phyloP scores from a whole-genome alignment of 2,329 filamentous ascomycete species.

The Balansia obtecta region DNA sequence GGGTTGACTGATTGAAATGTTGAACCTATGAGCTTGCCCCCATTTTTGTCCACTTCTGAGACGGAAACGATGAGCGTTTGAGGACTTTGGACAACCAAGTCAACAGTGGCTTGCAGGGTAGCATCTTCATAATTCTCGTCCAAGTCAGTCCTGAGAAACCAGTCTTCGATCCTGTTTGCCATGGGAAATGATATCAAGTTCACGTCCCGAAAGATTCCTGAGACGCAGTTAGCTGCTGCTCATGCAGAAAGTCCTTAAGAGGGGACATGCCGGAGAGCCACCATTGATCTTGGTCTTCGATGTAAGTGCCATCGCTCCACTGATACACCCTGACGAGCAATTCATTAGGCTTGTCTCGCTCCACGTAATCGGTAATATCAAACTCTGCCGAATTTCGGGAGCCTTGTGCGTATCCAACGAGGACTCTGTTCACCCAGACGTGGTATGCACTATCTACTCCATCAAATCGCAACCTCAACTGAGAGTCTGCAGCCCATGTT shows the following conservation, averaged over 20 bases:
- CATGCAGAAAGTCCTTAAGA: neutral
- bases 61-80: constrained; percentile 30
- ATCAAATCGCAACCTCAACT: constrained; percentile 52
- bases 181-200: constrained; percentile 43
- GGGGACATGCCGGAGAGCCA: constrained; percentile 40
- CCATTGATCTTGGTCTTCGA: constrained; percentile 59
- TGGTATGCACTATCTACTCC: constrained; percentile 59
- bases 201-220: constrained; percentile 55
- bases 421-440: constrained; percentile 49
- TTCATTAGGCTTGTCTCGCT: constrained; percentile 31
- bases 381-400: constrained; percentile 57
- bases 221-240: constrained; percentile 15
- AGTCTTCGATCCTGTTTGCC: constrained; percentile 40
- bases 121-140: constrained; percentile 38
- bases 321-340: constrained; percentile 53
- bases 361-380: constrained; percentile 42
- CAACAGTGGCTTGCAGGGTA: constrained; percentile 35
- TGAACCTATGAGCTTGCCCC: constrained; percentile 17
- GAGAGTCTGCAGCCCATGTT: constrained; percentile 27
- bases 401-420: constrained; percentile 55
- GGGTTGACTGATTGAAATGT: constrained; percentile 14
- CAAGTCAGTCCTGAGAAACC: constrained; percentile 41
- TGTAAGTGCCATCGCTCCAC: constrained; percentile 53
- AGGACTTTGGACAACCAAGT: constrained; percentile 22
- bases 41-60: constrained; percentile 24